Percentiles rank a stretch among this genome's conserved stretches.
Conservation (phyloP, 192 early-diverging fungal genomes). For the Neocallimastix lanati region DNA sequence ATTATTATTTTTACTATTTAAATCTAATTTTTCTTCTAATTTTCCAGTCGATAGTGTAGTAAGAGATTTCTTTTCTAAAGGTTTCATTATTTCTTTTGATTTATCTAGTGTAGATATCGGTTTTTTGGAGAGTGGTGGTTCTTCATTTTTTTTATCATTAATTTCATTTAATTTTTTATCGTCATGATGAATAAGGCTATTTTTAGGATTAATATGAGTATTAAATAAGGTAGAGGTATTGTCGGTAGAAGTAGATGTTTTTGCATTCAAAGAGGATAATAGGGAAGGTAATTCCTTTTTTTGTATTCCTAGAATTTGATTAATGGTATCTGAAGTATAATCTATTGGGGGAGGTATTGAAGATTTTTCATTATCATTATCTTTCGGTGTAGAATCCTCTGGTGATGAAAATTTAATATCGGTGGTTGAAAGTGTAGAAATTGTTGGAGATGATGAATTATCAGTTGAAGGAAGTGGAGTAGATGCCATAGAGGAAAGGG, state of each 20-base stretch:
- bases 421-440: too few relatives aligned
- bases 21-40: neutral
- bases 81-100: neutral
- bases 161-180: too few relatives aligned
- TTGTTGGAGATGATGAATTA: too few relatives aligned
- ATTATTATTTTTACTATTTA: neutral
- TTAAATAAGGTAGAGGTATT: too few relatives aligned
- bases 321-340: neutral
- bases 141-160: neutral
- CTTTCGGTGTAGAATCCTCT: neutral
- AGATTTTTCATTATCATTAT: neutral
- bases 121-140: neutral
- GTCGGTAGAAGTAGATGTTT: neutral
- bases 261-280: neutral
- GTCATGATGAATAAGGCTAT: too few relatives aligned
- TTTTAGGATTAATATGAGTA: too few relatives aligned
- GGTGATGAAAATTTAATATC: too few relatives aligned
- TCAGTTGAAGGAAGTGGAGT: too few relatives aligned
- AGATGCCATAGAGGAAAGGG: too few relatives aligned
- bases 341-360: neutral
- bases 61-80: neutral
- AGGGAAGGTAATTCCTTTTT: neutral
- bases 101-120: too few relatives aligned
- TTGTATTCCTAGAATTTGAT: neutral
- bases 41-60: neutral